phyloP scores from a whole-genome alignment of 306 rosid species.

The Albizia julibrissin region DNA sequence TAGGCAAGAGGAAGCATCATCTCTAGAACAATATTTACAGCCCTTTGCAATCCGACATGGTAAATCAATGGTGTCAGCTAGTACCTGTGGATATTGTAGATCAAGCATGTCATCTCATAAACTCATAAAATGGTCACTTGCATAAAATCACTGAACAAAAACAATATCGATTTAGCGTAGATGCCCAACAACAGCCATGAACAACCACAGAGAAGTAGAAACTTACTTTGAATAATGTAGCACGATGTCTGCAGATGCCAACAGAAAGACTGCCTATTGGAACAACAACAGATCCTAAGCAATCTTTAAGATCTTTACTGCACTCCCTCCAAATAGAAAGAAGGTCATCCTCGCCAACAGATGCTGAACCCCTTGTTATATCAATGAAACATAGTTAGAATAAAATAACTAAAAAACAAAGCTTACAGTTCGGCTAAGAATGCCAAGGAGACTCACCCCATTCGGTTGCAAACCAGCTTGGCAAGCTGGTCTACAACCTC shows the following conservation, averaged over 20 bases:
- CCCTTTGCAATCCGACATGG: constrained; percentile 92
- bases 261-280: constrained; percentile 75
- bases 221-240: constrained; percentile 76
- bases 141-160: constrained; percentile 5
- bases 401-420: constrained; percentile 12
- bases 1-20: constrained; percentile 83
- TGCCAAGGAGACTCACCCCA: constrained; percentile 68
- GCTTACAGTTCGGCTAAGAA: constrained; percentile 22
- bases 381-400: constrained; percentile 45
- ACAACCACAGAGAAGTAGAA: constrained; percentile 8
- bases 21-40: constrained; percentile 72
- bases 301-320: constrained; percentile 61
- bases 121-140: neutral
- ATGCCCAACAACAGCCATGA: constrained; percentile 7
- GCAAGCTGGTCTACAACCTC: constrained; percentile 86
- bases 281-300: constrained; percentile 73
- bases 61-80: constrained; percentile 72
- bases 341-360: constrained; percentile 54
- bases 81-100: constrained; percentile 52
- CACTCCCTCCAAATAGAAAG: constrained; percentile 63
- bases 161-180: neutral
- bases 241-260: constrained; percentile 87
- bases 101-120: constrained; percentile 20
- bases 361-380: constrained; percentile 67
- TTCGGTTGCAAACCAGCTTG: constrained; percentile 63